phyloP scores from a whole-genome alignment of 805 yeast genomes.

The Hanseniaspora nectarophila region DNA sequence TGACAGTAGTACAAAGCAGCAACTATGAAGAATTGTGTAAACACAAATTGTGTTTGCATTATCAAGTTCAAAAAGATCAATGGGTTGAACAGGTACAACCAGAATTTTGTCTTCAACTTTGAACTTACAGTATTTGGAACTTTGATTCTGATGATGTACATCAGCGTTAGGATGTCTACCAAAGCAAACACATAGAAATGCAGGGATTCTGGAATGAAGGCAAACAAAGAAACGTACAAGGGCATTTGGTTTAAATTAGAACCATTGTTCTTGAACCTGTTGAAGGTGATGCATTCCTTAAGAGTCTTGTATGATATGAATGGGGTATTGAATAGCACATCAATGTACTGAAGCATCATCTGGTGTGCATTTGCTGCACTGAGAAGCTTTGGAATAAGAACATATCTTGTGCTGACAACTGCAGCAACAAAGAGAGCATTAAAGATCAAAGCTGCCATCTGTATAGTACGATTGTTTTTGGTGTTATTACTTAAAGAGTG shows the following conservation, averaged over 20 bases:
- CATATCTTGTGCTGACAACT: background rate
- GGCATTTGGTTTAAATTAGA: constrained; percentile 9
- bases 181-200: constrained; percentile 5
- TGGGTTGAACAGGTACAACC: constrained; percentile 71
- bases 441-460: background rate
- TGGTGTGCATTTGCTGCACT: background rate
- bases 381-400: background rate
- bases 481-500: background rate
- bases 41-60: constrained; percentile 52
- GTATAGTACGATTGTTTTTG: too few species aligned
- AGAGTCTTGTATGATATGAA: constrained; percentile 34
- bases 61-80: constrained; percentile 55
- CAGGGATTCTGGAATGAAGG: background rate
- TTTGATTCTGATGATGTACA: constrained; percentile 14
- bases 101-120: constrained; percentile 39
- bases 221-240: background rate
- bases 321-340: constrained; percentile 24
- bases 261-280: constrained; percentile 31
- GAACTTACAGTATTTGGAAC: background rate
- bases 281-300: constrained; percentile 55
- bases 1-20: constrained; percentile 36
- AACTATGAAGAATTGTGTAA: constrained; percentile 48
- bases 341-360: constrained; percentile 5
- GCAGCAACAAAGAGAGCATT: background rate
- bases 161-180: constrained; percentile 21